Base-by-base conservation (phyloP, 73 alveolate genomes). In the Breviolum minutum region DNA sequence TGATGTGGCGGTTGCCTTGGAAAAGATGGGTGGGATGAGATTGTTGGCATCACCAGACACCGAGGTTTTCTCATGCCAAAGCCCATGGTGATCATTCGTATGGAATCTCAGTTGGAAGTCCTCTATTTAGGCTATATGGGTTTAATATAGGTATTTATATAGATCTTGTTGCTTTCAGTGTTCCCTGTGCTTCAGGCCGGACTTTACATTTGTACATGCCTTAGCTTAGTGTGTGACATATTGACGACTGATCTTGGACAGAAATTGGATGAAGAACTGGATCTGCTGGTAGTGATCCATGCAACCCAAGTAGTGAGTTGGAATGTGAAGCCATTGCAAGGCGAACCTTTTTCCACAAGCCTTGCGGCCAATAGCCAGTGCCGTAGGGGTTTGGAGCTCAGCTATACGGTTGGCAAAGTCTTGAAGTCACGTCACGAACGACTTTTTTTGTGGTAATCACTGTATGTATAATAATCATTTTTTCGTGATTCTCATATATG, bases 61-160 rank as follows among this genome's bases (percentile, higher is more conserved):
- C 16, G 10, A 90, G 96, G 96, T 92, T 92, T 54, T 80, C 97
- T 40, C 97, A 92, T 74, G 89, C 97, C 88, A 92, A 60, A 74
- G 97, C 97, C 22, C 64, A 92, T 60, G 97, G 97, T 24, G 97
- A 92, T 48, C 97, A 92, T 29, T 92, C 97, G 97, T n/a, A 6
- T 17, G 17, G 63, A 40, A 26, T 63, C 96, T 60, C 62, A 24
- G 76, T 24, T 83, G 92, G 60, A 14, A 19, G 69, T 32, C 30
- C 19, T 63, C 6, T n/a, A 27, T 9, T 0, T 17, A n/a, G 61
- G 61, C 14, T 24, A 9, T 77, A 27, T 66, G 17, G 11, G 11
- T 13, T 66, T 13, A 13, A 66, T 68, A 68, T 2, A 68, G 17
- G 77, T 68, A 22, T 68, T 14, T 68, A 6, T 68, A 22, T 68